A percentile compares a stretch with the other conserved stretches of the same genome.
Evolutionary conservation across 495 filamentous ascomycete species (phyloP).

Genomic region (Penicillium parvum): DNA sequence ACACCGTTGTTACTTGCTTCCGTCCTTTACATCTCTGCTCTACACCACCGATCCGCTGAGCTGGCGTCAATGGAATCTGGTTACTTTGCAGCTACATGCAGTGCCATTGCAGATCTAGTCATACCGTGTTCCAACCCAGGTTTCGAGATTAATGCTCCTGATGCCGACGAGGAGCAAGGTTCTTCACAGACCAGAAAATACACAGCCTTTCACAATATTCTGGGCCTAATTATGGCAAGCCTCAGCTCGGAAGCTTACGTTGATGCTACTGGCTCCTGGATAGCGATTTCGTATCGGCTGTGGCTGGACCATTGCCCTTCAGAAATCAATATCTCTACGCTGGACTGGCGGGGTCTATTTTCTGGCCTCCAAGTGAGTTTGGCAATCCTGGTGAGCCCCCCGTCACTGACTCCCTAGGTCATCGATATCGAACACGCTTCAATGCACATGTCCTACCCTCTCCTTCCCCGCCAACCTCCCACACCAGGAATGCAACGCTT

Average conservation of each 20-base stretch:
- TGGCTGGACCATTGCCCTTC: conserved; percentile 29
- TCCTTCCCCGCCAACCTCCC: conserved; percentile 33
- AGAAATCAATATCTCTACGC: conserved; percentile 15
- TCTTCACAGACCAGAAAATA: conserved; percentile 1
- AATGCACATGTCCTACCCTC: conserved; percentile 39
- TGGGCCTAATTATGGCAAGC: conserved; percentile 40
- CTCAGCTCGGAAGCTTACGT: conserved; percentile 37
- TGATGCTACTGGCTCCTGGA: conserved; percentile 35
- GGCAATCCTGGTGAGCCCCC: not conserved
- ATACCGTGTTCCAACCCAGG: conserved; percentile 9
- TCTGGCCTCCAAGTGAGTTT: conserved; percentile 34
- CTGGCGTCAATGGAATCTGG: conserved; percentile 22
- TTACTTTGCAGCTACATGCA: conserved; percentile 34
- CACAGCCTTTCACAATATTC: conserved; percentile 31
- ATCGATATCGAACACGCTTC: conserved; percentile 43
- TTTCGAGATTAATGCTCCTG: not conserved
- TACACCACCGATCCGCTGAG: conserved; percentile 27
- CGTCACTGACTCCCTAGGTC: conserved; percentile 26
- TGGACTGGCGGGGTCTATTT: conserved; percentile 35
- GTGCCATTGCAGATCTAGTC: conserved; percentile 32
- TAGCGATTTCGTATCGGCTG: conserved; percentile 38
- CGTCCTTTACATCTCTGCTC: conserved; percentile 38
- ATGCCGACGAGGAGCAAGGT: not conserved
- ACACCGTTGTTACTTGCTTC: conserved; percentile 36
- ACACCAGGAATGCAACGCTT: conserved; percentile 22